Evolutionary conservation across 2,329 filamentous ascomycete species (phyloP).

Genomic region (Trichophyton verrucosum): DNA sequence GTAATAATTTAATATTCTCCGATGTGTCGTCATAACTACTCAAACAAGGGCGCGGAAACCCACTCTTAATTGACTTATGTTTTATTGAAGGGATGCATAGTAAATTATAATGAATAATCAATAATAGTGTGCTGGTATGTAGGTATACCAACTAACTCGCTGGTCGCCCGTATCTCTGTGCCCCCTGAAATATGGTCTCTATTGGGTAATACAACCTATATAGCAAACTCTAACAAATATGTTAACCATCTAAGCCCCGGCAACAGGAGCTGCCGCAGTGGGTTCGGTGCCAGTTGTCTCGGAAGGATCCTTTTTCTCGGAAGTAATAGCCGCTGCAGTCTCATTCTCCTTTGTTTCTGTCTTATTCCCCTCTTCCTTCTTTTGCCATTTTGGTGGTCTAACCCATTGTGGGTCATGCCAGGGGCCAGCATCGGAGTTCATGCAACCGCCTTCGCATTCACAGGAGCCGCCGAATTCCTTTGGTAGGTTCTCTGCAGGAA

Average conservation of each 20-base stretch:
- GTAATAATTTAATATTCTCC: too few species aligned
- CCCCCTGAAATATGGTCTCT: background rate
- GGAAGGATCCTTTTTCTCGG: background rate
- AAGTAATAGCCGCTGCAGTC: background rate
- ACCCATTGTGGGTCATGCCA: conserved; percentile 24
- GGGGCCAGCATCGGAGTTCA: background rate
- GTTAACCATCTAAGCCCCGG: background rate
- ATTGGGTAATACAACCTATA: background rate
- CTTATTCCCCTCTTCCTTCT: conserved; percentile 31
- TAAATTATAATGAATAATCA: too few species aligned
- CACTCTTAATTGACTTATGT: too few species aligned
- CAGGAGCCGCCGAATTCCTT: background rate
- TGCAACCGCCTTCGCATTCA: background rate
- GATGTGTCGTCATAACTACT: too few species aligned
- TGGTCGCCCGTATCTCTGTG: background rate
- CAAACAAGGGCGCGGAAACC: too few species aligned
- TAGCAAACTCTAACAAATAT: background rate
- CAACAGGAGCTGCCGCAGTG: background rate
- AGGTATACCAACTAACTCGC: background rate
- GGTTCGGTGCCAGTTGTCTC: background rate
- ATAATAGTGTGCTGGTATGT: background rate
- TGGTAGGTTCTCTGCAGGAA: background rate
- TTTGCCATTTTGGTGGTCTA: conserved; percentile 16
- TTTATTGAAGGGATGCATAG: too few species aligned
- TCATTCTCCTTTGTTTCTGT: background rate